Evolutionary conservation across 305 asterid species (phyloP).

Genomic region (Fraxinus xanthoxyloides): DNA sequence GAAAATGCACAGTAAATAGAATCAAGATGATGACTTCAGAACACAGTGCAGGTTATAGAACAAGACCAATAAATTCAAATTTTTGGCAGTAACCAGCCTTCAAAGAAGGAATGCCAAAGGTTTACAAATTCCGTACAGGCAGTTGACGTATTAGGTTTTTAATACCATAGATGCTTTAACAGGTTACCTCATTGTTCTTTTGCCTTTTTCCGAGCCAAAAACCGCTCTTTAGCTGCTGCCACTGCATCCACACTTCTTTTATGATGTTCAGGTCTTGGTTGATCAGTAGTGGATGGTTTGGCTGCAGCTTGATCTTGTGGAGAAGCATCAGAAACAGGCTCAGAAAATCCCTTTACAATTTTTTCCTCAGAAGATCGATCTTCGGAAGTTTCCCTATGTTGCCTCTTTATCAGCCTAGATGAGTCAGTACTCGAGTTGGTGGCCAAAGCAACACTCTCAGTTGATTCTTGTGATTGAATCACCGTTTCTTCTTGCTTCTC

Average conservation of each 20-base stretch:
- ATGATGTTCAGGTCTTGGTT: slow-evolving; percentile 45
- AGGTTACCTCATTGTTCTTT: slow-evolving; percentile 37
- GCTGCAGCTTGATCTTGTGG: slow-evolving; percentile 25
- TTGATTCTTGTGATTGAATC: slow-evolving; percentile 38
- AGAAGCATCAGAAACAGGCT: slow-evolving; percentile 40
- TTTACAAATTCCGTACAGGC: background rate
- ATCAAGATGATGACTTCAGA: background rate
- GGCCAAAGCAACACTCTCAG: slow-evolving; percentile 32
- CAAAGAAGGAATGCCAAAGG: background rate
- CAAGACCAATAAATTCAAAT: background rate
- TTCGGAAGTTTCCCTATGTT: slow-evolving; percentile 29
- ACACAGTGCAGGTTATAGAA: background rate
- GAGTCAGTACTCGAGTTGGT: slow-evolving; percentile 31
- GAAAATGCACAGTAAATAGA: background rate
- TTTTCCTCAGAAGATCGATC: slow-evolving; percentile 38
- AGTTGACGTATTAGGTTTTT: background rate
- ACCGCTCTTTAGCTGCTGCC: slow-evolving; percentile 73
- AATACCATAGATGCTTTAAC: background rate
- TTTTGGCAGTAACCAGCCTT: background rate
- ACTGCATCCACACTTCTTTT: slow-evolving; percentile 57
- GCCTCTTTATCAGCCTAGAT: slow-evolving; percentile 29
- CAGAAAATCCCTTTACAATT: slow-evolving; percentile 22
- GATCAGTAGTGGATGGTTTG: slow-evolving; percentile 34
- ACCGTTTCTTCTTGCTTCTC: slow-evolving; percentile 36
- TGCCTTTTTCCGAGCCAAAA: slow-evolving; percentile 69